Evolutionary conservation across 192 early-diverging fungal species (phyloP).

Genomic region (Linnemannia schmuckeri): DNA sequence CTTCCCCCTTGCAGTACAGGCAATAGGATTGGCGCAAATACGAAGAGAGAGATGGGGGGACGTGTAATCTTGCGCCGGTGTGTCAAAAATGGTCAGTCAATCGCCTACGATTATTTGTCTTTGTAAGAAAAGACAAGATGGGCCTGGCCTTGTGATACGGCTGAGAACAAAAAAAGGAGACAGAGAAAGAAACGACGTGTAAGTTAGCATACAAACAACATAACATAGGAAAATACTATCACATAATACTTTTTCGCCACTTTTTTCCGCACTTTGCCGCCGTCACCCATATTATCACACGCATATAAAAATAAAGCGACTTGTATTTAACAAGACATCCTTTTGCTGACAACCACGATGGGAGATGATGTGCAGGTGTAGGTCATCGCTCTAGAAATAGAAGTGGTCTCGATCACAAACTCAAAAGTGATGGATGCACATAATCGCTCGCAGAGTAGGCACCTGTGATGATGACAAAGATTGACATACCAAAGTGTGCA

Average conservation of each 20-base stretch:
- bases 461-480: no score
- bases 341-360: not conserved
- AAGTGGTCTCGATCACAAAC: no score
- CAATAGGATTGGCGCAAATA: not conserved
- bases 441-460: no score
- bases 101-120: not conserved
- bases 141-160: not conserved
- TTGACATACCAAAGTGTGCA: no score
- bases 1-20: not conserved
- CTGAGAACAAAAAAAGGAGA: slow-evolving; percentile 6
- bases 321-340: not conserved
- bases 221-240: no score
- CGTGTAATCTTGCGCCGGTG: not conserved
- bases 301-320: not conserved
- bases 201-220: not conserved
- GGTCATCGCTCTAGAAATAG: no score
- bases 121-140: not conserved
- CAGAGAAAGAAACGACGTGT: not conserved
- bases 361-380: no score
- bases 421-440: no score
- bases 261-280: no score
- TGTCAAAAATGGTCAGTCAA: not conserved
- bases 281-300: no score
- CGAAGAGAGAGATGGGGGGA: no score
- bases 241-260: no score